phyloP scores from a whole-genome alignment of 768 basidiomycete genomes.

The Podaxis sp. region DNA sequence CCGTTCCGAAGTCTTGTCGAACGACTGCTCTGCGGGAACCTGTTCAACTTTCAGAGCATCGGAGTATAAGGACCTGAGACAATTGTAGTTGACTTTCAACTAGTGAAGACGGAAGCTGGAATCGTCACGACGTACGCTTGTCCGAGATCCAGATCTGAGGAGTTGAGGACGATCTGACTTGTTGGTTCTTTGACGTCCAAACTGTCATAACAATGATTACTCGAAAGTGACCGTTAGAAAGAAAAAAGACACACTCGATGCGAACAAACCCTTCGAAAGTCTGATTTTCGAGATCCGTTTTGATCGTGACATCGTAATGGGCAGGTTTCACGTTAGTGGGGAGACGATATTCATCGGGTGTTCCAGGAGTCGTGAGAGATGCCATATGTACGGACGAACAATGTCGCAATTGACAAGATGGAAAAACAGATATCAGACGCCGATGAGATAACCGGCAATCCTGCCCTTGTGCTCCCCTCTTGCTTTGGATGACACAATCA shows the following conservation, averaged over 20 bases:
- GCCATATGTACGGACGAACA: constrained; percentile 21
- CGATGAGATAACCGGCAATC: constrained; percentile 7
- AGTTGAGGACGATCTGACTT: constrained; percentile 61
- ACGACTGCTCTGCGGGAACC: constrained; percentile 35
- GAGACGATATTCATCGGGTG: constrained; percentile 49
- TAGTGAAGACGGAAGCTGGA: neutral
- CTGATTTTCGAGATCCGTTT: constrained; percentile 76
- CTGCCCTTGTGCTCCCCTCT: neutral
- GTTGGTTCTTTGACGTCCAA: constrained; percentile 62
- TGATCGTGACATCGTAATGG: constrained; percentile 77
- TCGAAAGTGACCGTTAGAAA: neutral
- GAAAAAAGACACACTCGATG: constrained; percentile 46
- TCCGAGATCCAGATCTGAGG: constrained; percentile 52
- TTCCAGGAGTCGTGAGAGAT: constrained; percentile 16
- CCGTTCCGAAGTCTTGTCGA: constrained; percentile 64
- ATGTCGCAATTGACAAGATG: neutral
- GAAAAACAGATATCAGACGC: neutral
- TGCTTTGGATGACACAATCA: constrained; percentile 6
- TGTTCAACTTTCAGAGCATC: constrained; percentile 49
- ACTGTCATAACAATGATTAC: constrained; percentile 28
- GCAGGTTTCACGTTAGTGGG: constrained; percentile 62
- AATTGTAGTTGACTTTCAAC: neutral
- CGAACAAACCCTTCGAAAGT: constrained; percentile 75
- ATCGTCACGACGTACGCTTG: constrained; percentile 33
- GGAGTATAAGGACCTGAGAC: constrained; percentile 42